Evolutionary conservation across 345 rosid genomes (phyloP), one percentile per base, ranked within the genome.

Genomic region (Citrus sinensis): DNA sequence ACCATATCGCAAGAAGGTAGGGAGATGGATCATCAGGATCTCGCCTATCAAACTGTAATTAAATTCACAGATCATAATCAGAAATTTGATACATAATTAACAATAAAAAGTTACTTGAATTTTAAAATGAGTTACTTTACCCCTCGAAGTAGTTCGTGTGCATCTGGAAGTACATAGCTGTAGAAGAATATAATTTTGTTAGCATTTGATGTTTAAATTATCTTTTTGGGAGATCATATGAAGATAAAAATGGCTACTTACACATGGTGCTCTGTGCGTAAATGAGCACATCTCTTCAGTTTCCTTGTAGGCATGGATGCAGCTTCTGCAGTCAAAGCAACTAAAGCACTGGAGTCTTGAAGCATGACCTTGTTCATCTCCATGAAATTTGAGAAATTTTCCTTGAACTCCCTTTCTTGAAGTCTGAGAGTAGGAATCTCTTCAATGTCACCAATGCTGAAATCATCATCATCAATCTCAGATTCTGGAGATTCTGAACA

Each of bases 231-330:
- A 29, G 37, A 64, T 64, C 68, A 13, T 69, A 30, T 69, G 1
- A 30, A 0, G 24, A 55, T 72, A 70, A 51, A 34, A 76, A 46
- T 40, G 1, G 60, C n/a, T 9, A 86, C 96, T 91, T 84, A 94
- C 97, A 90, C 96, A 2, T 80, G 80, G 76, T 91, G 94, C 70
- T 89, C 91, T 0, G 94, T 88, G 76, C 92, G 80, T 71, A 92
- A 67, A 19, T 87, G 87, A 24, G 81, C 73, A 39, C 68, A 71
- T 5, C 66, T 71, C 80, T 88, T 91, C 29, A 88, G 75, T 76
- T 86, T 87, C 8, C 75, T 77, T 11, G 70, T 39, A 13, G 94
- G 87, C 6, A 90, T 80, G 30, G 87, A 89, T 3, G 91, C 88
- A 78, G 83, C 86, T 74, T 80, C 83, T 9, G 87, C 82, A 4